Percentiles rank a stretch among this genome's conserved stretches.
phyloP scores from a whole-genome alignment of 208 protist genomes.

The Trypanosoma mega region DNA sequence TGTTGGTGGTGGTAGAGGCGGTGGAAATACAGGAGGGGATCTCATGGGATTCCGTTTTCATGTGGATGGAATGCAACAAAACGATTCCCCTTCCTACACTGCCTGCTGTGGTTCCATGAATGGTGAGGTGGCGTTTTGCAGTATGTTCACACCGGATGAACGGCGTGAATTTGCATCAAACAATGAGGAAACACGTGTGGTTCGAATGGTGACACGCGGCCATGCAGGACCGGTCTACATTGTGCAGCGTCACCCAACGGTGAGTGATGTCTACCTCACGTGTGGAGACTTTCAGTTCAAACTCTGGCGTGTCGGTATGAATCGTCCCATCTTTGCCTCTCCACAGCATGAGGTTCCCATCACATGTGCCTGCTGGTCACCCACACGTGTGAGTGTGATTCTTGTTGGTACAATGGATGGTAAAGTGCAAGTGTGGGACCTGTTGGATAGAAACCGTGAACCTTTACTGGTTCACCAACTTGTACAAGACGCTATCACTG shows the following conservation, averaged over 20 bases:
- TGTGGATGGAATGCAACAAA: slow-evolving; percentile 57
- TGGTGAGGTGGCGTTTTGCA: slow-evolving; percentile 76
- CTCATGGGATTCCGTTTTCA: slow-evolving; percentile 81
- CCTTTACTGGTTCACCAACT: slow-evolving; percentile 85
- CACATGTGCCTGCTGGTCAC: slow-evolving; percentile 86
- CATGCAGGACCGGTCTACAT: slow-evolving; percentile 77
- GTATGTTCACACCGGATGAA: slow-evolving; percentile 61
- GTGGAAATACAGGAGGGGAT: slow-evolving; percentile 49
- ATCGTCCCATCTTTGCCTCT: slow-evolving; percentile 74
- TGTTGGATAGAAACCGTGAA: slow-evolving; percentile 89
- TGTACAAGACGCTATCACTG: slow-evolving; percentile 88
- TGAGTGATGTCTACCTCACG: slow-evolving; percentile 88
- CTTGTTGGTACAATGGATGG: slow-evolving; percentile 82
- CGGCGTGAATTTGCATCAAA: slow-evolving; percentile 37
- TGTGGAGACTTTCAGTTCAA: slow-evolving; percentile 88
- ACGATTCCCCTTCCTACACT: slow-evolving; percentile 57
- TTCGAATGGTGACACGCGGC: slow-evolving; percentile 44
- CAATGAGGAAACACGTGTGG: slow-evolving; percentile 64
- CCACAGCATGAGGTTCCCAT: slow-evolving; percentile 49
- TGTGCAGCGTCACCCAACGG: slow-evolving; percentile 80
- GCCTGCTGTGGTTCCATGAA: slow-evolving; percentile 58
- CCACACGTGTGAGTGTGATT: slow-evolving; percentile 71
- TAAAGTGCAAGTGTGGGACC: slow-evolving; percentile 88
- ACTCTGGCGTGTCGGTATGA: slow-evolving; percentile 81
- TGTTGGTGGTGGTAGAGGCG: no score